Evolutionary conservation across 768 basidiomycete species (phyloP).

Genomic region (Strobilomyces confusus): DNA sequence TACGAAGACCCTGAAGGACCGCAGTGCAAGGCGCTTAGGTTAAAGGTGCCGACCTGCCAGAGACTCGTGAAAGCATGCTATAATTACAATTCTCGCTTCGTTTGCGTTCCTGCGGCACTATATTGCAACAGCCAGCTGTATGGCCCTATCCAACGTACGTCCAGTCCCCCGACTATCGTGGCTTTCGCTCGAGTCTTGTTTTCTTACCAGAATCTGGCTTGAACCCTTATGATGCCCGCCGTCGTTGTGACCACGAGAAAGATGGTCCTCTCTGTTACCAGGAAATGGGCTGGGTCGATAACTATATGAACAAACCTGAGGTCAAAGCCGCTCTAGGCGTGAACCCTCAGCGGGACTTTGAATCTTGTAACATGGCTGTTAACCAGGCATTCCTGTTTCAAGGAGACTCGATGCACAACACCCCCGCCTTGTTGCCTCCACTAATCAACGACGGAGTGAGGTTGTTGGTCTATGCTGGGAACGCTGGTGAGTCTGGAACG

Average conservation of each 20-base stretch:
- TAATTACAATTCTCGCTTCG: conserved; percentile 50
- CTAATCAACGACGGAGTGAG: conserved; percentile 80
- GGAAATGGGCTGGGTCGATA: conserved; percentile 85
- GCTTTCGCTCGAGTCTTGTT: neutral
- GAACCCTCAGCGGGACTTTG: conserved; percentile 52
- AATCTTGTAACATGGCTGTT: conserved; percentile 73
- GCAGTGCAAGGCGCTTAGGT: conserved; percentile 57
- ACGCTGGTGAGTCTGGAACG: conserved; percentile 51
- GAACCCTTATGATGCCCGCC: conserved; percentile 89
- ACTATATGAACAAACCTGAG: conserved; percentile 75
- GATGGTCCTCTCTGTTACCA: conserved; percentile 75
- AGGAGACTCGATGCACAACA: conserved; percentile 86
- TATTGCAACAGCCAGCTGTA: conserved; percentile 80
- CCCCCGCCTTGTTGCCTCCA: conserved; percentile 71
- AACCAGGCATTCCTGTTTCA: conserved; percentile 77
- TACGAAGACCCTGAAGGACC: conserved; percentile 67
- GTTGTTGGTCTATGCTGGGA: conserved; percentile 86
- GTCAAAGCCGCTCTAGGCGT: conserved; percentile 81
- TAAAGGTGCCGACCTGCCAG: conserved; percentile 73
- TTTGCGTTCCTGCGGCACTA: conserved; percentile 67
- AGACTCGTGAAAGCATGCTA: conserved; percentile 71
- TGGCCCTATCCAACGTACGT: conserved; percentile 66
- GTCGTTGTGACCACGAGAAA: conserved; percentile 62
- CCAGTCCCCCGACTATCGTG: neutral
- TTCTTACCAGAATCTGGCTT: conserved; percentile 52